A percentile compares a stretch with the other conserved stretches of the same genome.
These are phyloP conservation scores for Kalanchoe fedtschenkoi DNA, from an alignment of 164 flowering plant genomes.

Conservation along the genomic window DNA sequence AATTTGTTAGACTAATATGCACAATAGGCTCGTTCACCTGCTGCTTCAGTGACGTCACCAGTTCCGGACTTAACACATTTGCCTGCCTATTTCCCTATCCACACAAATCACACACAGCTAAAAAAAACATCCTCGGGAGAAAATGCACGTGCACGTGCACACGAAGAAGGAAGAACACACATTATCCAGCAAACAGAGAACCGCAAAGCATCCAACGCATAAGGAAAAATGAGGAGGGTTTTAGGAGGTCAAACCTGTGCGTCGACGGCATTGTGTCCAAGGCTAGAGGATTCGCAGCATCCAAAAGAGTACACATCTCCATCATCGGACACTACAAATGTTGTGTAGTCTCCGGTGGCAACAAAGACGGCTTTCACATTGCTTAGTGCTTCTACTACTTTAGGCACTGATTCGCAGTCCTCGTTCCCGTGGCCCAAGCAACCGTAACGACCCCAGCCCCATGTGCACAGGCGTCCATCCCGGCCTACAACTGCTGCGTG, in stretches of 20 bases:
- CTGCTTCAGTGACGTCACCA: slow-evolving; percentile 73
- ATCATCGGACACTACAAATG: slow-evolving; percentile 83
- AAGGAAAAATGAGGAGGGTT: background rate
- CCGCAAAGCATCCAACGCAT: no score
- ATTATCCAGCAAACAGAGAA: background rate
- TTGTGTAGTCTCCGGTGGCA: slow-evolving; percentile 97
- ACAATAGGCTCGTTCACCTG: slow-evolving; percentile 67
- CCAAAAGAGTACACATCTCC: slow-evolving; percentile 98
- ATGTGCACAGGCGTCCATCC: slow-evolving; percentile 96
- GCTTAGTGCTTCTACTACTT: slow-evolving; percentile 73
- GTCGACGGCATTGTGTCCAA: slow-evolving; percentile 59
- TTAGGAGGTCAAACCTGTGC: slow-evolving; percentile 8
- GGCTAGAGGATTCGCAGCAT: slow-evolving; percentile 94
- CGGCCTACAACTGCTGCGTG: slow-evolving; percentile 94
- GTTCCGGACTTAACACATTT: slow-evolving; percentile 65
- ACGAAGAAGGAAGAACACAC: background rate
- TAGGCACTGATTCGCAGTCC: slow-evolving; percentile 82
- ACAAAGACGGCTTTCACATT: slow-evolving; percentile 82
- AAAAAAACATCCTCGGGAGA: no score
- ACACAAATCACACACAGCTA: background rate
- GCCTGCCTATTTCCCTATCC: slow-evolving; percentile 62
- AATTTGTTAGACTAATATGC: slow-evolving; percentile 91
- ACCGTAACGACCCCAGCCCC: slow-evolving; percentile 99
- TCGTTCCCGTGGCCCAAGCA: slow-evolving; percentile 98
- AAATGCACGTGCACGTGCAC: no score